Base-by-base conservation (phyloP, 1,139 yeast species). In the Taphrina flavorubra region DNA sequence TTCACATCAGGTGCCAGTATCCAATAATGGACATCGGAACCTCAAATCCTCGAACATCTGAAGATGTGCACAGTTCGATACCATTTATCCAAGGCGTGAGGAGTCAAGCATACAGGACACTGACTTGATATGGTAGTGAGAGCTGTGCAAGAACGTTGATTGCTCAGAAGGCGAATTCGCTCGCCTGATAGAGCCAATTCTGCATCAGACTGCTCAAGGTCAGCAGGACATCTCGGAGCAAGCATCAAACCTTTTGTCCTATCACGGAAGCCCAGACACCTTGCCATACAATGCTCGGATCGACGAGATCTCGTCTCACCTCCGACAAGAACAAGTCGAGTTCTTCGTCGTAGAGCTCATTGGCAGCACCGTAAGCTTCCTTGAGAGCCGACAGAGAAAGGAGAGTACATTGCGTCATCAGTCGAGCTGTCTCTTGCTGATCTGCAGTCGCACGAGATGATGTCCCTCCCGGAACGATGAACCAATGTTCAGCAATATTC, bases 271-370 rank as follows among this genome's bases (percentile, higher is more conserved):
- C 46, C 60, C 60, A 56, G 16, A 11, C 31, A 6, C 36, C 47
- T n/a, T 40, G 36, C 60, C 60, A 56, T 13, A 39, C 60, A 13
- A 10, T 20, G 11, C 25, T 20, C 16, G 60, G 60, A 40, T 37
- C 36, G 13, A 39, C 47, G 2, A 56, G 31, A 40, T 56, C 60
- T 56, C 47, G 39, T 16, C 47, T 20, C n/a, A 56, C 60, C 49
- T 56, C 60, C 14, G 46, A 39, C 16, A 56, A 13, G 46, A 56
- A 39, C 36, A 37, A n/a, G 47, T 56, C 60, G 20, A 56, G 60
- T 8, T 56, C 47, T 39, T 56, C 47, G 14, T 20, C 47, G n/a
- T 56, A 16, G 31, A 56, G 31, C 16, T 40, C 16, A 34, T 56
- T 56, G 14, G 60, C 60, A 10, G 36, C 36, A 14, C 47, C 60